Evolutionary conservation across 1,139 yeast genomes (phyloP), one percentile per base, ranked within the genome.

Genomic region (Geotrichum siamense): DNA sequence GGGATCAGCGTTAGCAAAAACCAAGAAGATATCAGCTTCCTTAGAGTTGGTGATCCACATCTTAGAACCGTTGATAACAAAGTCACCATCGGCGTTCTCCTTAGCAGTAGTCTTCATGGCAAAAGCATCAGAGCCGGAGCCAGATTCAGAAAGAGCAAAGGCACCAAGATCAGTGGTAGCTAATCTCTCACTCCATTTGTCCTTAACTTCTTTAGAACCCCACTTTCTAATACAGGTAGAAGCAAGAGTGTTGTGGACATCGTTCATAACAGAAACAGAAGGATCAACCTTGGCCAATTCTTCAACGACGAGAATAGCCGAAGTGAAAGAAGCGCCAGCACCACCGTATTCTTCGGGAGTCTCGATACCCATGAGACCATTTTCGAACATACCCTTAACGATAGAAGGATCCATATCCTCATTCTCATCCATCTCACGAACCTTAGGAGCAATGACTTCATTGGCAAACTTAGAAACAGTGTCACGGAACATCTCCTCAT

Each of bases 1-100:
- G 15, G 71, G 71, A 44, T 64, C 71, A 27, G 64, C 55, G 52
- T 63, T 68, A 39, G 72, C 72, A 48, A 68, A 62, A 30, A 68
- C 62, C 21, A 69, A 53, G 51, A 68, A 68, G 19, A 68, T 48
- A 36, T 63, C 71, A n/a, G 72, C 72, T 54, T 68, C 72, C 13
- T 58, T 59, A 12, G 72, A 68, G 55, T 68, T 68, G 41, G 72
- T 67, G 56, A 68, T 68, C 72, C 72, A 68, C 72, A 68, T 67
- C 53, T 68, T 68, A 42, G 68, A 58, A 31, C 72, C 72, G 38
- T 61, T 59, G 41, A 68, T 46, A 20, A 66, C 62, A 43, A 56
- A 55, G 39, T 57, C 59, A 35, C 69, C 70, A 45, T 62, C 69
- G 20, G 55, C 56, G 39, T 60, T 59, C 44, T 60, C 58, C 35